Evolutionary conservation across 352 stramenopile genomes (phyloP), one percentile per base, ranked within the genome.

Genomic region (Pythium pyrilobum): DNA sequence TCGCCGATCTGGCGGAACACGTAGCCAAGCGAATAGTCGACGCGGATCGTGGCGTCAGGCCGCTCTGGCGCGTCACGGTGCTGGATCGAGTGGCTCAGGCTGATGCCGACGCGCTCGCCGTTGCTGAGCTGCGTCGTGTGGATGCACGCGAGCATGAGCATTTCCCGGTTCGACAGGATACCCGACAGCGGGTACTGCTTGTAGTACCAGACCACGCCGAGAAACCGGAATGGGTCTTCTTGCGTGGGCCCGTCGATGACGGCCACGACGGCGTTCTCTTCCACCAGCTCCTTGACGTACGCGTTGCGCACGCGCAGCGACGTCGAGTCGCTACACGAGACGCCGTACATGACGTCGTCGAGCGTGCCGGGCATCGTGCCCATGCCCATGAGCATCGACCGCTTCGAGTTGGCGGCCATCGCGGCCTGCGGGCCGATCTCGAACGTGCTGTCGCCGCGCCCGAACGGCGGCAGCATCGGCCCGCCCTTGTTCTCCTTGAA

Each of bases 301-400:
- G 55, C 28, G 23, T 67, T 74, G 20, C 74, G 75, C 15, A 53
- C 42, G 1, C 65, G 69, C 38, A 85, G 53, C 16, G 69, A 71
- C 10, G 45, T 20, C 41, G 74, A 72, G 56, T 84, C 71, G 55
- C 71, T 52, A 24, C 67, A 66, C 28, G 77, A 67, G 21, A 59
- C 54, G 23, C 74, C 74, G 52, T 87, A 85, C 49, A 85, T 61
- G 41, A 66, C 64, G 43, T 87, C 77, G 20, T 84, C 68, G 13
- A 85, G n/a, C 12, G 59, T 66, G 24, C 77, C 74, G 23, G 73
- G 58, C 21, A 80, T 44, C n/a, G 61, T 68, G 10, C 70, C 72
- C 18, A 43, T 65, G 25, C 38, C 63, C 41, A 81, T 16, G 28
- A 82, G 32, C 11, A 72, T 38, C 0, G 66, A 69, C 41, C 72